phyloP scores from a whole-genome alignment of 2,329 filamentous ascomycete species.

The Chaetomiaceae sp. region DNA sequence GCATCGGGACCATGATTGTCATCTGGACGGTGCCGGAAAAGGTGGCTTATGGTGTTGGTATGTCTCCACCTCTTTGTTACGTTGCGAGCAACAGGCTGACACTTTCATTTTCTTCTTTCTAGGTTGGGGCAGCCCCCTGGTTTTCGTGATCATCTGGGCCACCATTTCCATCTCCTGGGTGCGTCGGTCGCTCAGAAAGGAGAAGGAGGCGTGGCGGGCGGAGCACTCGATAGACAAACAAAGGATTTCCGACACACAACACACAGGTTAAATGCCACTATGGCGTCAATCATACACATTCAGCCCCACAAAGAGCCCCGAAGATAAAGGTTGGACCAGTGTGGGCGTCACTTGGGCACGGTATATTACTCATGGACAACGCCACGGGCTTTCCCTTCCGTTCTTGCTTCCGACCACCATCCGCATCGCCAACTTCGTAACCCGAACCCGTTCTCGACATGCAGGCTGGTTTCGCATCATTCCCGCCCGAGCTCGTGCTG shows the following conservation, averaged over 20 bases:
- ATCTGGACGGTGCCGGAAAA: constrained; percentile 45
- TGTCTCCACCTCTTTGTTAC: constrained; percentile 14
- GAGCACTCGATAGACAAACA: constrained; percentile 11
- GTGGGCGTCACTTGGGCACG: neutral
- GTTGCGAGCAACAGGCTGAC: neutral
- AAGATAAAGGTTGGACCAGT: neutral
- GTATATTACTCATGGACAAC: neutral
- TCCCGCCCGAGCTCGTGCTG: neutral
- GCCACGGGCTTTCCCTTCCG: too few species aligned
- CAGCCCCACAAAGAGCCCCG: neutral
- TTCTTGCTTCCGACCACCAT: too few species aligned
- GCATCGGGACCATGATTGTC: constrained; percentile 43
- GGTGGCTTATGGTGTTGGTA: constrained; percentile 43
- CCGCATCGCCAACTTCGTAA: too few species aligned
- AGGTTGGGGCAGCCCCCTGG: constrained; percentile 27
- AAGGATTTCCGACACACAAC: constrained; percentile 1
- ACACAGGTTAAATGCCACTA: neutral
- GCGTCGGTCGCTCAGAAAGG: constrained; percentile 17
- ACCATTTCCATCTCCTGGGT: constrained; percentile 23
- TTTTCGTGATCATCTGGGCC: constrained; percentile 23
- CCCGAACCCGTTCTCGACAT: too few species aligned
- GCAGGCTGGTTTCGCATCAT: neutral
- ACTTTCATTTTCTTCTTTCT: neutral
- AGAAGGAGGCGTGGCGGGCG: constrained; percentile 26
- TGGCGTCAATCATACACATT: neutral